These are phyloP conservation scores for Pseudocercospora fijiensis DNA, from an alignment of 2,329 filamentous ascomycete species.

Conservation along the genomic window DNA sequence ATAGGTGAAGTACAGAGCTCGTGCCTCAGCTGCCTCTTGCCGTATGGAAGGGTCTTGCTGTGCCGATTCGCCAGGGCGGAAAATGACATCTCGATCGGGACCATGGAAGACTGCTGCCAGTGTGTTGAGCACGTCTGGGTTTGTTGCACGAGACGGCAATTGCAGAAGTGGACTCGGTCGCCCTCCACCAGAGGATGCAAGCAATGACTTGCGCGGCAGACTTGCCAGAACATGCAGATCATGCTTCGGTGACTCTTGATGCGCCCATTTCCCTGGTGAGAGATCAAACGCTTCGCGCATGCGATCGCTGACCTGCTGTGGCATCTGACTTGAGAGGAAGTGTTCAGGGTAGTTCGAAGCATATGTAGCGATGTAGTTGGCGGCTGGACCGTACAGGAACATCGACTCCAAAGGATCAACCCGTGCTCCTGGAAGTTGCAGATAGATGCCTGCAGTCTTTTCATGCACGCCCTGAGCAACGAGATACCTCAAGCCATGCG, in stretches of 20 bases:
- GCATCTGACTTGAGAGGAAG: constrained; percentile 49
- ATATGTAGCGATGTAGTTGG: constrained; percentile 59
- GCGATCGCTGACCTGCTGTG: constrained; percentile 49
- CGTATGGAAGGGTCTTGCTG: constrained; percentile 38
- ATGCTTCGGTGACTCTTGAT: constrained; percentile 54
- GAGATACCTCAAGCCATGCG: constrained; percentile 52
- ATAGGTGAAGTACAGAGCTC: constrained; percentile 57
- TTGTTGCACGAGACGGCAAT: constrained; percentile 54
- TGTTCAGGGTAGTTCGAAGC: constrained; percentile 56
- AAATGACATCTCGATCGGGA: constrained; percentile 42
- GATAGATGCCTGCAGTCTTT: constrained; percentile 51
- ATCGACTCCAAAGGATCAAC: constrained; percentile 53
- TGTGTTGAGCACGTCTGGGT: constrained; percentile 55
- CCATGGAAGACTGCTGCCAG: constrained; percentile 58
- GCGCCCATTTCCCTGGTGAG: constrained; percentile 52
- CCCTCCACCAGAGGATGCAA: constrained; percentile 41
- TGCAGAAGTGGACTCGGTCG: constrained; percentile 48
- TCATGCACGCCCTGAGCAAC: constrained; percentile 53
- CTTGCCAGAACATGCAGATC: constrained; percentile 59
- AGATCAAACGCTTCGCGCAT: constrained; percentile 49
- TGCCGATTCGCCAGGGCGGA: constrained; percentile 19
- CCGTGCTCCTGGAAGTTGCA: constrained; percentile 49
- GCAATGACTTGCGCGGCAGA: constrained; percentile 54
- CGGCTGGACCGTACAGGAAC: constrained; percentile 56
- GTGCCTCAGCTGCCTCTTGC: constrained; percentile 53